phyloP scores from a whole-genome alignment of 768 basidiomycete species.

The Nevesoporus exiguus region DNA sequence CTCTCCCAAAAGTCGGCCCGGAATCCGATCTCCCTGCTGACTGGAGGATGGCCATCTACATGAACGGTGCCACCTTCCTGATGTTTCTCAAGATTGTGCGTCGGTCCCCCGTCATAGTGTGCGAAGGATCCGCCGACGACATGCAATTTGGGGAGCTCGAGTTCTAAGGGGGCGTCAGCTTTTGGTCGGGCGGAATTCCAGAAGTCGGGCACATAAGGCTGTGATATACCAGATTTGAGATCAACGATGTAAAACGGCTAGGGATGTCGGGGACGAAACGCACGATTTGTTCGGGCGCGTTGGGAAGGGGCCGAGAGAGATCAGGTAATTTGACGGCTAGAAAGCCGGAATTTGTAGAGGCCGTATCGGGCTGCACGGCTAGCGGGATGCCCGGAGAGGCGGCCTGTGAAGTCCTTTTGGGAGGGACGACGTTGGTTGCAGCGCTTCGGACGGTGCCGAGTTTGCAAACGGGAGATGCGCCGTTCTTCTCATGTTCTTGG shows the following conservation, averaged over 20 bases:
- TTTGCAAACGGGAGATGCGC: background rate
- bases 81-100: conserved; percentile 36
- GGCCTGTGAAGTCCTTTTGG: conserved; percentile 27
- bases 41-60: conserved; percentile 10
- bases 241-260: background rate
- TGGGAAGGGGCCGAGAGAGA: conserved; percentile 40
- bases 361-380: conserved; percentile 20
- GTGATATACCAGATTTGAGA: background rate
- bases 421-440: conserved; percentile 21
- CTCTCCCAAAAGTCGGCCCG: conserved; percentile 38
- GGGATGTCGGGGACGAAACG: conserved; percentile 23
- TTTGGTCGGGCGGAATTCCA: conserved; percentile 49
- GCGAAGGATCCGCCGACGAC: conserved; percentile 47
- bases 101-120: conserved; percentile 47
- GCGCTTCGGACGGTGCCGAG: conserved; percentile 25
- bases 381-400: conserved; percentile 44
- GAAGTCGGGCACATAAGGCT: conserved; percentile 62
- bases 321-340: conserved; percentile 58
- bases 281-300: conserved; percentile 56
- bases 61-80: conserved; percentile 9
- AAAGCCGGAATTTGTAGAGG: conserved; percentile 28
- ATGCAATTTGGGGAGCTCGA: conserved; percentile 44
- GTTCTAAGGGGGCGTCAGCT: conserved; percentile 24
- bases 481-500: conserved; percentile 44
- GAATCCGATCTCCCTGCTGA: conserved; percentile 20